Base-by-base conservation (phyloP, 495 filamentous ascomycete genomes). In the Bathelium albidoporum region DNA sequence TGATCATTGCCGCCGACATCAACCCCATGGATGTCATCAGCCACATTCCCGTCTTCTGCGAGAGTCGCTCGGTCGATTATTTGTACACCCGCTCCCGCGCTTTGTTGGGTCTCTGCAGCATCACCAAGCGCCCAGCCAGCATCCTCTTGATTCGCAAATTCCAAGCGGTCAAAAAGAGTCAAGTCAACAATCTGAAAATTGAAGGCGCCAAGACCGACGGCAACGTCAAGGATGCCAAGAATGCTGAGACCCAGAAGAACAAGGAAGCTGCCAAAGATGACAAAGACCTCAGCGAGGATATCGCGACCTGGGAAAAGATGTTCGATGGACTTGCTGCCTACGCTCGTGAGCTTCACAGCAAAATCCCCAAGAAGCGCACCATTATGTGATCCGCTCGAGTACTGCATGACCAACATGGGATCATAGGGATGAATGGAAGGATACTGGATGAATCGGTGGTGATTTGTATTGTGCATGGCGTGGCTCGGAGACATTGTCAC, bases 1-100 rank as follows among this genome's bases (percentile, higher is more conserved):
- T 95, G 68, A 80, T 99, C 73, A 87, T 99, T 61, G 94, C 95
- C 32, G 94, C 89, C 61, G 94, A 99, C 73, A 97, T 97, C 81
- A 94, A 88, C 26, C 94, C 94, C 64, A 89, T 91, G 87, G 92
- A 97, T 72, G 91, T 97, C 69, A 96, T 97, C 77, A 92, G 89
- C 58, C 94, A 97, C 77, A 88, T 99, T 68, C 94, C 94, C 60
- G 88, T 97, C 18, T 85, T 97, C 52, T 97, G 95, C 82, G 94
- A 99, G 77, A 91, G 97, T 77, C 91, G 96, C 80, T 86, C 86
- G 71, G 87, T 96, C 60, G 93, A 92, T 2, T 99, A 97, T 77
- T 79, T 97, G 68, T 99, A 90, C 76, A 87, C 97, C 64, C 81
- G 84, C 32, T 90, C 86, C 58, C 86, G 94, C 64, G 90, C 89